Base-by-base conservation (phyloP, 1,284 basidiomycete genomes). In the Ustilago shanxiensis region DNA sequence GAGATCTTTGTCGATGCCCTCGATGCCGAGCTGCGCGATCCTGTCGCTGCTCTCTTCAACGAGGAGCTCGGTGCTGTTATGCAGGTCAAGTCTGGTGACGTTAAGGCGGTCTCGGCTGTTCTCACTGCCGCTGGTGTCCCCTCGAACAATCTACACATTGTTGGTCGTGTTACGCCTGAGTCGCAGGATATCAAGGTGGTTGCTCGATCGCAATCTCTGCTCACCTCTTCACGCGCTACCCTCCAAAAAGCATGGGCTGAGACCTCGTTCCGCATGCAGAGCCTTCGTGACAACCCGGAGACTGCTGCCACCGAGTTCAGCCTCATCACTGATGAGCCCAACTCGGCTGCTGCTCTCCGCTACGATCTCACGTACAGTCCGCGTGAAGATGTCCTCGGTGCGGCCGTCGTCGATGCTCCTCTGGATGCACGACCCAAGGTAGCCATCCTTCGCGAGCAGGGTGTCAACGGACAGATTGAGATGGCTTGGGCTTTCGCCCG, bases 401-500 rank as follows among this genome's bases (percentile, higher is more conserved):
- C 52, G 2, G 22, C 52, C 8, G 47, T 69, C 9, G 65, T 75
- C 6, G 51, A 57, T 8, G 72, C 71, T 9, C 39, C 67, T 5
- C 62, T 80, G n/a, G 76, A 81, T 35, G 86, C 87, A 51, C 90
- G 93, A 1, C 97, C 96, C 9, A 93, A 91, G 85, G 94, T 99
- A 20, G 96, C 95, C 33, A 95, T 99, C 78, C 89, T 99, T 45
- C 92, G 97, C 60, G 96, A 99, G 86, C 96, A 99, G 87, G 97
- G 96, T 79, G 95, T 99, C 75, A 99, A 99, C 86, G 96, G 97
- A 1, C 95, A 99, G 69, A 89, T 95, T 54, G 96, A 99, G 88
- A 98, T 99, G 96, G 97, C 93, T 0, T 99, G 94, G 94, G 91
- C 95, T 14, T 99, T 99, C 88, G 89, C 91, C 29, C 92, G 90